Conservation (phyloP, 176 grass and related monocot genomes). For the Oryza glaberrima region DNA sequence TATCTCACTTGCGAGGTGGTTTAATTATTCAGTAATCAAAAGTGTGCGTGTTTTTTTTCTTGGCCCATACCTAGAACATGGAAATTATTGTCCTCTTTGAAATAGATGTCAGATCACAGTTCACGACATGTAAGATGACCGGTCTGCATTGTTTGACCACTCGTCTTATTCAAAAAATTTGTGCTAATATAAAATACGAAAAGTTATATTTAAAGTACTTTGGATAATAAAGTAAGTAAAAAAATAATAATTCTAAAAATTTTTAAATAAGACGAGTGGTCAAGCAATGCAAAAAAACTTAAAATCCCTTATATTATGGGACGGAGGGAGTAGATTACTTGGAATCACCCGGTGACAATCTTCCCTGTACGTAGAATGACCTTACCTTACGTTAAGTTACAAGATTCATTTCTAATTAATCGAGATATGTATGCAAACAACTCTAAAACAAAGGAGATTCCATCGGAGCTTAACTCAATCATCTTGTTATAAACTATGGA, state of each 20-base stretch:
- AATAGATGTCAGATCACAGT: background rate
- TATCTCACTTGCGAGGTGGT: background rate
- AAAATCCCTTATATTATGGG: too few relatives aligned
- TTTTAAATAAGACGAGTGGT: too few relatives aligned
- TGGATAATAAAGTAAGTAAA: too few relatives aligned
- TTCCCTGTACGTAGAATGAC: background rate
- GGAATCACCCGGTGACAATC: background rate
- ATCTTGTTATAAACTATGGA: background rate
- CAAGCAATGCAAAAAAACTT: too few relatives aligned
- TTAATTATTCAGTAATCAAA: background rate
- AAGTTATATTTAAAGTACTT: too few relatives aligned
- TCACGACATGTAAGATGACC: background rate
- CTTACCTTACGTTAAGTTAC: background rate
- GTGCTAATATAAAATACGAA: too few relatives aligned
- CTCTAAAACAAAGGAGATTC: too few relatives aligned
- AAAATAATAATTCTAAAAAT: too few relatives aligned
- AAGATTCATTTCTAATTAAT: background rate
- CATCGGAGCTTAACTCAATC: too few relatives aligned
- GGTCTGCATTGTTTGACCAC: background rate
- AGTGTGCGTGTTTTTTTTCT: background rate
- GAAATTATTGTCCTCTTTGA: background rate
- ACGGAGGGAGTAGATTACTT: background rate
- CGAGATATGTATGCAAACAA: background rate
- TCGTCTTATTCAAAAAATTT: too few relatives aligned
- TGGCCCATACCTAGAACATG: background rate